Percentiles rank a stretch among this genome's conserved stretches.
Evolutionary conservation across 202 grass and related monocot genomes (phyloP).

Genomic region (Setaria viridis): DNA sequence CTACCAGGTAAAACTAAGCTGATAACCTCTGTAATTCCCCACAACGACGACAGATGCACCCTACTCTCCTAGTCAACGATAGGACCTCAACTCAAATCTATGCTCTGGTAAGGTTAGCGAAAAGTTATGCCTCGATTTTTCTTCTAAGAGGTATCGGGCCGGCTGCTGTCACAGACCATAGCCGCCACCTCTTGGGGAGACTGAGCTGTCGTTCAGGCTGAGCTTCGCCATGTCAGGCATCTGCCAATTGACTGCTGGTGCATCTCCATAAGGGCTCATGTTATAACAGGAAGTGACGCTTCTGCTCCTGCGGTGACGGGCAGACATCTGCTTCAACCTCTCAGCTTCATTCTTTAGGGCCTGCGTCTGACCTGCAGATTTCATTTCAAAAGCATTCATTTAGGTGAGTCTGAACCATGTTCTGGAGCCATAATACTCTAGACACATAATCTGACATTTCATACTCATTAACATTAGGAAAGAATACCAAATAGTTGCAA

Average conservation of each 20-base stretch:
- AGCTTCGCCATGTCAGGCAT: conserved; percentile 80
- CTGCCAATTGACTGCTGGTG: conserved; percentile 64
- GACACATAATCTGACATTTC: background rate
- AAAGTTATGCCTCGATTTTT: conserved; percentile 23
- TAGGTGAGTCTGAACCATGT: background rate
- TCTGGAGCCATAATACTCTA: background rate
- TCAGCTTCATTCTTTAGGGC: conserved; percentile 85
- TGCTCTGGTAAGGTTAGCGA: conserved; percentile 60
- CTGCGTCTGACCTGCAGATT: conserved; percentile 66
- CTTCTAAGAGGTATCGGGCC: background rate
- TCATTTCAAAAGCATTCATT: conserved; percentile 31
- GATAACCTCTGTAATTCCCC: conserved; percentile 29
- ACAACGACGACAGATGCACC: no score
- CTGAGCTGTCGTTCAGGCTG: conserved; percentile 58
- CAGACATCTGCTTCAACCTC: conserved; percentile 71
- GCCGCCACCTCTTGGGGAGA: conserved; percentile 42
- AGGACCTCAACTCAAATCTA: conserved; percentile 41
- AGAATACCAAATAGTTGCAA: background rate
- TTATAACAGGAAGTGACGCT: conserved; percentile 73
- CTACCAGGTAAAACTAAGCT: conserved; percentile 39
- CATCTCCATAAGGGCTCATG: conserved; percentile 34
- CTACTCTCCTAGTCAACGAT: conserved; percentile 35
- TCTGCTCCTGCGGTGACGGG: conserved; percentile 71
- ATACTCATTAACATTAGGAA: conserved; percentile 2
- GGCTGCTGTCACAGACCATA: conserved; percentile 43